phyloP scores from a whole-genome alignment of 2,329 filamentous ascomycete species.

The Hymenoscyphus albidus region DNA sequence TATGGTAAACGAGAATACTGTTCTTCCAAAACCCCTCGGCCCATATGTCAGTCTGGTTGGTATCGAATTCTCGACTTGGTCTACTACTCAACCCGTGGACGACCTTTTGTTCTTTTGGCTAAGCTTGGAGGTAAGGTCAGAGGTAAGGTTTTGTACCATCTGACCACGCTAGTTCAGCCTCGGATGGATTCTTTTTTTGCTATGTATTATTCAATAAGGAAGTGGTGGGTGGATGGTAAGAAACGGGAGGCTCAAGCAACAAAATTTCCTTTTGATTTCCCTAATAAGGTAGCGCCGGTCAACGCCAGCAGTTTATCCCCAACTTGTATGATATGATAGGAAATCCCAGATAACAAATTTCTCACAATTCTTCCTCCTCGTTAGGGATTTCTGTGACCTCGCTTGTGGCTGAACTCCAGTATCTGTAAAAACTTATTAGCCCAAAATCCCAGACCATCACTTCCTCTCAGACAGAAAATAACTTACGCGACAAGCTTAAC shows the following conservation, averaged over 20 bases:
- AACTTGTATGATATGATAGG: conserved; percentile 34
- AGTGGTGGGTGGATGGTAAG: conserved; percentile 23
- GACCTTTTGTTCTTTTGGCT: conserved; percentile 16
- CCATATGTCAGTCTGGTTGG: background rate
- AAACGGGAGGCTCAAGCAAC: conserved; percentile 30
- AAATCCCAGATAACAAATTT: conserved; percentile 20
- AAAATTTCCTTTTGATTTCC: conserved; percentile 31
- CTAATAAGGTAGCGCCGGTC: conserved; percentile 32
- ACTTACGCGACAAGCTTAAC: conserved; percentile 71
- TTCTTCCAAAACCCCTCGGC: background rate
- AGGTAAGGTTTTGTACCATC: conserved; percentile 44
- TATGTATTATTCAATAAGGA: conserved; percentile 32
- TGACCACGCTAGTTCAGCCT: conserved; percentile 30
- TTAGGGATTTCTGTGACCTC: conserved; percentile 55
- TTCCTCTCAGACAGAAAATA: background rate
- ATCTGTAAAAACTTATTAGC: conserved; percentile 39
- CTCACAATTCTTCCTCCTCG: conserved; percentile 38
- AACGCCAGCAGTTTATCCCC: conserved; percentile 32
- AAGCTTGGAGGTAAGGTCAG: conserved; percentile 50
- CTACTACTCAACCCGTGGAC: conserved; percentile 5
- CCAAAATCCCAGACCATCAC: background rate
- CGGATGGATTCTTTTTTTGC: conserved; percentile 22
- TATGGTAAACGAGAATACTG: background rate
- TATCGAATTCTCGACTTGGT: conserved; percentile 3
- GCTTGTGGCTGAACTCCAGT: conserved; percentile 58